These are phyloP conservation scores for Pachysandra terminalis DNA, from an alignment of 164 flowering plant genomes.

Conservation along the genomic window DNA sequence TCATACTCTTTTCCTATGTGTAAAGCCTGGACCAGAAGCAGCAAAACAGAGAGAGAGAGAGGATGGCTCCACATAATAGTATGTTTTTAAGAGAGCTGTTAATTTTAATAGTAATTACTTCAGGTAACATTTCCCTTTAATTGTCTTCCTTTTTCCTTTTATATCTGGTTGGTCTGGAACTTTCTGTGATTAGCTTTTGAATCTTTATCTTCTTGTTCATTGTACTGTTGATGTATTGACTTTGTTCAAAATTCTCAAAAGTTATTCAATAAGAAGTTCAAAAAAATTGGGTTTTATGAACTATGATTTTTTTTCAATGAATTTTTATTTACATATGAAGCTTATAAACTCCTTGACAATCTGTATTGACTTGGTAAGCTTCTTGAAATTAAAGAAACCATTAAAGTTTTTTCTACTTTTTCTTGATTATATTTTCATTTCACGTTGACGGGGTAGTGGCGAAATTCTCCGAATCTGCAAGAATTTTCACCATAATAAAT, in stretches of 20 bases:
- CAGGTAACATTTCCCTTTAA: slow-evolving; percentile 27
- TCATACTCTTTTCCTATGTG: background rate
- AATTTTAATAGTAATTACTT: slow-evolving; percentile 7
- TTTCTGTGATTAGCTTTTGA: background rate
- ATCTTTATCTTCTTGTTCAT: background rate
- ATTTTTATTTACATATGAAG: too few relatives aligned
- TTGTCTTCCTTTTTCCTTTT: background rate
- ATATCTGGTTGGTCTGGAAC: too few relatives aligned
- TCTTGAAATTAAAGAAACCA: too few relatives aligned
- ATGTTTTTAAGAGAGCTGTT: slow-evolving; percentile 1
- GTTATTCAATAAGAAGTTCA: background rate
- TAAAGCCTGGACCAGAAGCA: background rate
- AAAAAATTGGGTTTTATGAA: too few relatives aligned
- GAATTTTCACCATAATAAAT: slow-evolving; percentile 77
- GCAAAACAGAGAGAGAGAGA: background rate
- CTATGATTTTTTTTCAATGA: too few relatives aligned
- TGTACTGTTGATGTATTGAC: background rate
- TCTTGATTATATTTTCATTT: background rate
- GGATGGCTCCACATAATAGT: slow-evolving; percentile 12
- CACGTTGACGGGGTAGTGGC: slow-evolving; percentile 24
- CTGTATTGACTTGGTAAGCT: too few relatives aligned
- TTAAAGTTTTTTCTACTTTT: too few relatives aligned
- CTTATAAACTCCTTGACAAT: background rate
- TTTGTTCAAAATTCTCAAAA: background rate
- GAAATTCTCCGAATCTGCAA: slow-evolving; percentile 41